Conservation (phyloP, 2,329 filamentous ascomycete species). For the Fusarium austroafricanum region DNA sequence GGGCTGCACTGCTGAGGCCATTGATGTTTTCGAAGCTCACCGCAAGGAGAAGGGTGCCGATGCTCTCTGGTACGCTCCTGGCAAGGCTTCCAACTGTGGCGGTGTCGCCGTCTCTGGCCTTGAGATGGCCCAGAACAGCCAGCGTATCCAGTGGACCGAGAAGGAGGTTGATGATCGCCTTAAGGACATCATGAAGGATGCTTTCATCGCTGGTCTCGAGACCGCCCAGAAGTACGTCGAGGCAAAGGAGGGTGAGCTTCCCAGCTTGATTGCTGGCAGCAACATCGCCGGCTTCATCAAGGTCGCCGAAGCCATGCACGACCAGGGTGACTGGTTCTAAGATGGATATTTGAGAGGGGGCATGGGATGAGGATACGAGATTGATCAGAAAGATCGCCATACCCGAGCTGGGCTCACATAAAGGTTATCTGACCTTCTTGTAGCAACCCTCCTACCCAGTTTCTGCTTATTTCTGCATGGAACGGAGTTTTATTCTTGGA, state of each 20-base stretch:
- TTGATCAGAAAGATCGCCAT: conserved; percentile 30
- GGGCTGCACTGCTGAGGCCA: conserved; percentile 96
- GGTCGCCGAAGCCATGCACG: conserved; percentile 92
- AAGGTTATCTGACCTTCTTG: conserved; percentile 28
- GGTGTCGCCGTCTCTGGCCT: conserved; percentile 97
- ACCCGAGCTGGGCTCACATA: conserved; percentile 43
- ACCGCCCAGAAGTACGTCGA: conserved; percentile 91
- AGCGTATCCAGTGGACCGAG: conserved; percentile 83
- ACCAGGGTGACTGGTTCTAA: conserved; percentile 93
- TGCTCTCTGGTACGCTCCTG: conserved; percentile 94
- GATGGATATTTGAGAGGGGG: conserved; percentile 1
- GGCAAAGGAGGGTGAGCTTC: conserved; percentile 82
- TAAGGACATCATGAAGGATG: conserved; percentile 93
- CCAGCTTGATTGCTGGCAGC: conserved; percentile 89
- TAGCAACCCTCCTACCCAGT: conserved; percentile 4
- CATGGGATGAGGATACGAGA: conserved; percentile 20
- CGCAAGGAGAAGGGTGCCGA: conserved; percentile 74
- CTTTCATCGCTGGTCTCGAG: conserved; percentile 88
- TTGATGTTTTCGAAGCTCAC: conserved; percentile 88
- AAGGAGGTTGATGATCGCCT: conserved; percentile 94
- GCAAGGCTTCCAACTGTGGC: conserved; percentile 97
- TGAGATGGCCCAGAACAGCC: conserved; percentile 99
- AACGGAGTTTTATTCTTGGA: conserved; percentile 38
- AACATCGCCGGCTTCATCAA: conserved; percentile 99
- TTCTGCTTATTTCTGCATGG: conserved; percentile 19